Evolutionary conservation across 1,284 basidiomycete species (phyloP), one percentile per base, ranked within the genome.

Genomic region (Thecaphora thlaspeos): DNA sequence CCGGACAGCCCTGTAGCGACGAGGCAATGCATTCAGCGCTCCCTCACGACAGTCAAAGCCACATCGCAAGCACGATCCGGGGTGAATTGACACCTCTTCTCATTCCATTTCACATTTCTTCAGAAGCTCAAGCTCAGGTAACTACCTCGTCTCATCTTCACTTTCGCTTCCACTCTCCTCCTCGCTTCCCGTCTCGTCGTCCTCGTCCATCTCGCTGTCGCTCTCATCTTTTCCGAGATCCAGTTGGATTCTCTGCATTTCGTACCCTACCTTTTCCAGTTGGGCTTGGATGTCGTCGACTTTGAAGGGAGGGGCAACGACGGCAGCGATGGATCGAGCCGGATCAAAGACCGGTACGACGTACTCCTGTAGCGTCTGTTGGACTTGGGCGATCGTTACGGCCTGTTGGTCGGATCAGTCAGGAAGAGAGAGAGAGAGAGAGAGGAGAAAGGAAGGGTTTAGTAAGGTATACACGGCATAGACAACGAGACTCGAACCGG

Each of bases 331-430:
- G 2, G 90, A 91, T 0, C 85, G 84, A 3, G 83, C 80, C 0
- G 92, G 77, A 61, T 88, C 84, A 79, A 99, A 98, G 46, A 98
- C 80, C 0, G 92, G 91, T 36, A 93, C 78, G 79, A 96, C 86
- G 79, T 95, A 88, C 66, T 84, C 86, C 61, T 82, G 79, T 59
- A 97, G 82, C 17, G 84, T 83, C 8, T 77, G 80, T 19, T 90
- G 79, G 42, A 96, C 86, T 57, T 95, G 86, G 4, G 85, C 83
- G 65, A 87, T 86, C 4, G 86, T 88, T 48, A 98, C 85, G 10
- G 81, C 80, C 81, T 91, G 28, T 9, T n/a, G n/a, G n/a, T n/a
- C n/a, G n/a, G n/a, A n/a, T n/a, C n/a, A n/a, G n/a, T n/a, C n/a
- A n/a, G n/a, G n/a, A n/a, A n/a, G n/a, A n/a, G n/a, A n/a, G n/a